These are phyloP conservation scores for Cercospora beticola DNA, from an alignment of 2,329 filamentous ascomycete species.

Conservation along the genomic window DNA sequence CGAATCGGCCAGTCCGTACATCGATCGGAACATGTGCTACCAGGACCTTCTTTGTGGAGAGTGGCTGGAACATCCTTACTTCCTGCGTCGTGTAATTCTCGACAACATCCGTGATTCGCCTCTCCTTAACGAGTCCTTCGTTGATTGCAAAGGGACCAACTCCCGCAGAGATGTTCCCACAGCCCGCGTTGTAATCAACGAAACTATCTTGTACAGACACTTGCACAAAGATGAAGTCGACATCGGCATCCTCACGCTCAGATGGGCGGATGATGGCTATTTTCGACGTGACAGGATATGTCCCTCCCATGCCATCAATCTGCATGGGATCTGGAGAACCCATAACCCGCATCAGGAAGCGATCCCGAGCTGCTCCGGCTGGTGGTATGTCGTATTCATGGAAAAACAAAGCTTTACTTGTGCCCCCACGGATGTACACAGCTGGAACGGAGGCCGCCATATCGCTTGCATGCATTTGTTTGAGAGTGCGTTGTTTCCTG, in stretches of 20 bases:
- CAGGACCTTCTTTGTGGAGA: constrained; percentile 21
- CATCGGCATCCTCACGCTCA: constrained; percentile 20
- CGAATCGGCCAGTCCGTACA: constrained; percentile 12
- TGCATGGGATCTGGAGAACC: constrained; percentile 24
- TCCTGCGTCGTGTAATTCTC: constrained; percentile 21
- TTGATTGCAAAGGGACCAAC: constrained; percentile 25
- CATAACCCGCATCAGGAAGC: constrained; percentile 22
- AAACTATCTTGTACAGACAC: constrained; percentile 20
- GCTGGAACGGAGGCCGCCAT: constrained; percentile 14
- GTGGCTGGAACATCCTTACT: constrained; percentile 22
- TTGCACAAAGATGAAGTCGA: constrained; percentile 25
- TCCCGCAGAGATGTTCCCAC: constrained; percentile 25
- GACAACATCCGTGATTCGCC: constrained; percentile 11
- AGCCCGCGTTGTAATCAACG: constrained; percentile 23
- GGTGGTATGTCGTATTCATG: constrained; percentile 23
- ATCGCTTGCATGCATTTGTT: not conserved
- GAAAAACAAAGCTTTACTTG: constrained; percentile 27
- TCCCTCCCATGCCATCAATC: constrained; percentile 26
- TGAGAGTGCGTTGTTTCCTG: not conserved
- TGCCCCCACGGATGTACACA: constrained; percentile 20
- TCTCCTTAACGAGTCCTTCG: constrained; percentile 21
- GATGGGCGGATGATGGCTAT: constrained; percentile 24
- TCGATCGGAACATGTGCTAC: constrained; percentile 23
- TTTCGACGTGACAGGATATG: constrained; percentile 23
- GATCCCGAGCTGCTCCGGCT: constrained; percentile 18